Evolutionary conservation across 192 early-diverging fungal species (phyloP).

Genomic region (Entrophospora sp.): DNA sequence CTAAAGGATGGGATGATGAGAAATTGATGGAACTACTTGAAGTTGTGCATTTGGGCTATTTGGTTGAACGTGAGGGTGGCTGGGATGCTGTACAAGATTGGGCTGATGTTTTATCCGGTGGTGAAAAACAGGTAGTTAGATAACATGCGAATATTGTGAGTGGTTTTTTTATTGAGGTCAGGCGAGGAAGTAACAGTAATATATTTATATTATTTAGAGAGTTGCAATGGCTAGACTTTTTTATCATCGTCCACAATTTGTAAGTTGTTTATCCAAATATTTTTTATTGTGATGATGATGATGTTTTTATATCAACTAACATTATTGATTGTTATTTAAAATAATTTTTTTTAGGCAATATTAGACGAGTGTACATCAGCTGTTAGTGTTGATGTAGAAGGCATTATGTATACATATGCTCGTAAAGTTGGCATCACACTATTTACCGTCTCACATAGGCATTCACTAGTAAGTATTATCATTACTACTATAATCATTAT

Average conservation of each 20-base stretch:
- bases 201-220: conserved; percentile 15
- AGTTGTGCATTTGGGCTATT: conserved; percentile 58
- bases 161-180: too few species aligned
- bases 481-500: too few species aligned
- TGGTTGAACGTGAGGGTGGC: conserved; percentile 66
- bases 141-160: too few species aligned
- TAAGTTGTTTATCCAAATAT: conserved; percentile 34
- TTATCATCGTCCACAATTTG: conserved; percentile 75
- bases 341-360: conserved; percentile 31
- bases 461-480: conserved; percentile 32
- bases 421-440: conserved; percentile 49
- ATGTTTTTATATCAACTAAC: too few species aligned
- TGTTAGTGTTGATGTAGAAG: conserved; percentile 73
- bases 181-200: too few species aligned
- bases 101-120: conserved; percentile 75
- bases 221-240: conserved; percentile 82
- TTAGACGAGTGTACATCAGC: conserved; percentile 77
- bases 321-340: not conserved
- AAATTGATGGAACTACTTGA: conserved; percentile 56
- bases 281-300: too few species aligned
- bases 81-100: conserved; percentile 66
- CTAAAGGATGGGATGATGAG: conserved; percentile 53
- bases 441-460: conserved; percentile 53
- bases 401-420: conserved; percentile 59
- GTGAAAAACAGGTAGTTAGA: conserved; percentile 54